These are phyloP conservation scores for Tremella fuciformis DNA, from an alignment of 768 basidiomycete genomes.

Conservation along the genomic window DNA sequence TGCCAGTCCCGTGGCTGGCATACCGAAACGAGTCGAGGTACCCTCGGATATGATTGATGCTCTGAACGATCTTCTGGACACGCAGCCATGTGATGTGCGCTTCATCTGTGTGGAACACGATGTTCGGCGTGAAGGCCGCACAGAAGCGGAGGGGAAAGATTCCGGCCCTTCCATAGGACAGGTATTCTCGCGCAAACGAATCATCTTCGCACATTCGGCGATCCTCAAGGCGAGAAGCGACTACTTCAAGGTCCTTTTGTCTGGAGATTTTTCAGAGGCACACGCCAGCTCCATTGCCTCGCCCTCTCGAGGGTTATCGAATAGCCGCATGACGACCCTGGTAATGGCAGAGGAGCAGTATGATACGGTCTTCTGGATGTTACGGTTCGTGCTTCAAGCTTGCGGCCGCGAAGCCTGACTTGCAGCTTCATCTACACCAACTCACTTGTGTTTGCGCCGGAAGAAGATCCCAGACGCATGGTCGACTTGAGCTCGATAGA, in stretches of 20 bases:
- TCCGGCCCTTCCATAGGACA: constrained; percentile 10
- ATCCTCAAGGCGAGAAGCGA: constrained; percentile 71
- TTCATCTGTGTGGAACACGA: constrained; percentile 68
- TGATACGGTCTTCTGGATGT: constrained; percentile 72
- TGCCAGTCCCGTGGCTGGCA: constrained; percentile 62
- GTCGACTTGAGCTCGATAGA: constrained; percentile 68
- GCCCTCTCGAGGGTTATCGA: constrained; percentile 54
- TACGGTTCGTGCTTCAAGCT: constrained; percentile 64
- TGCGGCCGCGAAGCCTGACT: constrained; percentile 57
- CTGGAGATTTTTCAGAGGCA: constrained; percentile 68
- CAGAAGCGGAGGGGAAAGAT: background rate
- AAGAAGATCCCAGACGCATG: constrained; percentile 66
- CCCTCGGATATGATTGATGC: constrained; percentile 67
- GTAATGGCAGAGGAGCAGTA: constrained; percentile 77
- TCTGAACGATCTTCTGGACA: constrained; percentile 66
- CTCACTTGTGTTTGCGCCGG: constrained; percentile 67
- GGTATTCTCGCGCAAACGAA: constrained; percentile 64
- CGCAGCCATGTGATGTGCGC: constrained; percentile 72
- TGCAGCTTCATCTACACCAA: constrained; percentile 62
- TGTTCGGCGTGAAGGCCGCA: constrained; percentile 10
- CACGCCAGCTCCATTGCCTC: constrained; percentile 15
- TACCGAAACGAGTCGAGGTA: constrained; percentile 65
- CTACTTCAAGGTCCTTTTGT: constrained; percentile 72
- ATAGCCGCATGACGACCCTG: constrained; percentile 55
- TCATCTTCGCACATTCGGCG: constrained; percentile 75